Conservation (phyloP, 2,329 filamentous ascomycete genomes). For the Graphiopsis chlorocephala region DNA sequence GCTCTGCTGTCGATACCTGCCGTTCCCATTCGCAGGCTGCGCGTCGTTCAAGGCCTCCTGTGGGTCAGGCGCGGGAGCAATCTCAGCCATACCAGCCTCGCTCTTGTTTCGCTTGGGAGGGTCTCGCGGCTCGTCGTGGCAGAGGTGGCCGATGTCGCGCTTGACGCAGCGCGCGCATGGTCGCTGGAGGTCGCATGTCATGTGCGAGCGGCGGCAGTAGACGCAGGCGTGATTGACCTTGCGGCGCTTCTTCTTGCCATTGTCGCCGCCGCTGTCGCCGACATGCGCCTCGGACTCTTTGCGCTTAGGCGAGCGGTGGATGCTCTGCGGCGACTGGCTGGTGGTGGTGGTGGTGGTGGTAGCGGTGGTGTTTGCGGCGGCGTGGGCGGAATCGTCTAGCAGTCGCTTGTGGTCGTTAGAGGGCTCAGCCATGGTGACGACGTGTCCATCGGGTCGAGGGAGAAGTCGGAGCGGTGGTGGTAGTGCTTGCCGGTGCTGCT, state of each 20-base stretch:
- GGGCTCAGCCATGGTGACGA: not conserved
- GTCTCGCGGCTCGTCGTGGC: slow-evolving; percentile 95
- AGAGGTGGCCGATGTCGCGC: slow-evolving; percentile 96
- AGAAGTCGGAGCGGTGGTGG: not conserved
- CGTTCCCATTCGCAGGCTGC: slow-evolving; percentile 16
- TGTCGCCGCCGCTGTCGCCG: slow-evolving; percentile 17
- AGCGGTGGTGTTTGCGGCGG: not conserved
- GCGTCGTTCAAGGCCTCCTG: not conserved
- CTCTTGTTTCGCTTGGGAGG: slow-evolving; percentile 75
- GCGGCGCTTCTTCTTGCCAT: slow-evolving; percentile 47
- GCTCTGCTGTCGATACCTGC: slow-evolving; percentile 16
- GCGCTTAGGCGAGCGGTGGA: slow-evolving; percentile 23
- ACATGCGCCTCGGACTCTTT: slow-evolving; percentile 19
- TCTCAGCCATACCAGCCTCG: slow-evolving; percentile 38
- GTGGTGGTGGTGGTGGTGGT: not conserved
- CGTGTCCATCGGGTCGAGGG: slow-evolving; percentile 7
- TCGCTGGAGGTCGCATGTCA: slow-evolving; percentile 66
- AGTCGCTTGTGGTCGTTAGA: slow-evolving; percentile 1
- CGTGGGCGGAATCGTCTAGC: not conserved
- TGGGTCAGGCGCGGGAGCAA: slow-evolving; percentile 28
- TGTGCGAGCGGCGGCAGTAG: slow-evolving; percentile 54
- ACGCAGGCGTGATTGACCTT: slow-evolving; percentile 57
- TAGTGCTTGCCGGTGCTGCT: too few relatives aligned
- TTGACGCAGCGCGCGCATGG: slow-evolving; percentile 98
- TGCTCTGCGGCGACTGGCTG: slow-evolving; percentile 10